Evolutionary conservation across 345 rosid species (phyloP).

Genomic region (Odontarrhena argentea): DNA sequence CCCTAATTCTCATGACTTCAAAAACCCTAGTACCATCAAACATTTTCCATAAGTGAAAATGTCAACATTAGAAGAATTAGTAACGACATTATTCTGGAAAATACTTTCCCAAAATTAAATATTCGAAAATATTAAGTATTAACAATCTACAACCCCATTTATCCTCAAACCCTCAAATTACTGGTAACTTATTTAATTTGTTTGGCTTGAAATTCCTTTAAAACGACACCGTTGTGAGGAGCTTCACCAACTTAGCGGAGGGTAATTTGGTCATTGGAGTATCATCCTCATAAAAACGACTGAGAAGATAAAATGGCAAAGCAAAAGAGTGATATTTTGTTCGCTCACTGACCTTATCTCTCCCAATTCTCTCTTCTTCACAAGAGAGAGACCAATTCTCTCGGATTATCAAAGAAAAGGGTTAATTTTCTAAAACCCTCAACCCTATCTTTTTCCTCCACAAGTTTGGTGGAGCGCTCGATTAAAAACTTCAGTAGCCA

Average conservation of each 20-base stretch:
- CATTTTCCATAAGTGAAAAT: background rate
- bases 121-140: background rate
- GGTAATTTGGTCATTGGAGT: background rate
- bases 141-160: background rate
- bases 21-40: conserved; percentile 18
- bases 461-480: conserved; percentile 24
- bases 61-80: conserved; percentile 1
- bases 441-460: conserved; percentile 22
- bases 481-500: conserved; percentile 16
- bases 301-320: conserved; percentile 35
- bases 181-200: background rate
- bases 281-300: conserved; percentile 9
- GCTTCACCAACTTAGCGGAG: conserved; percentile 26
- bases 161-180: background rate
- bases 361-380: conserved; percentile 40
- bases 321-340: conserved; percentile 32
- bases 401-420: background rate
- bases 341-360: conserved; percentile 44
- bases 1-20: conserved; percentile 10
- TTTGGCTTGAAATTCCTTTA: background rate
- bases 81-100: background rate
- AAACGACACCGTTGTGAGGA: background rate
- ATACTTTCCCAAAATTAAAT: background rate
- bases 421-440: conserved; percentile 6
- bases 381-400: conserved; percentile 34